phyloP scores from a whole-genome alignment of 108 stramenopile species.

The Discostella stelligeroides region DNA sequence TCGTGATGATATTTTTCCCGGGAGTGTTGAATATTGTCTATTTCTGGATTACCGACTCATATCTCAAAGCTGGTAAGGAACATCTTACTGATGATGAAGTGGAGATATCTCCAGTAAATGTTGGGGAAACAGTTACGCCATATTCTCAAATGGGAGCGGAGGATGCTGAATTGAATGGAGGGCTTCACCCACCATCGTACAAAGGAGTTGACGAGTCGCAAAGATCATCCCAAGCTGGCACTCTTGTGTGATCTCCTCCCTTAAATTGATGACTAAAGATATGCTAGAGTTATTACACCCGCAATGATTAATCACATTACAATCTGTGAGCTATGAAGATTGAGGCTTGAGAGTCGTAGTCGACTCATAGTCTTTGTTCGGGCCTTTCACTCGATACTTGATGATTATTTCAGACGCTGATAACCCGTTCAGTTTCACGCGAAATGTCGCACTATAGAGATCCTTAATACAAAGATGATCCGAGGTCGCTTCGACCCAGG shows the following conservation, averaged over 20 bases:
- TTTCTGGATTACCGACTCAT: slow-evolving; percentile 91
- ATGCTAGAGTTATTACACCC: too few relatives aligned
- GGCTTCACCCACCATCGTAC: neutral
- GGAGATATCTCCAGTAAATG: slow-evolving; percentile 35
- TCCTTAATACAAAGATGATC: slow-evolving; percentile 81
- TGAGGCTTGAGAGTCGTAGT: slow-evolving; percentile 61
- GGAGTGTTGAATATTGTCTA: slow-evolving; percentile 89
- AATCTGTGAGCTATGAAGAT: neutral
- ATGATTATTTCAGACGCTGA: slow-evolving; percentile 61
- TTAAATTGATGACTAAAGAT: too few relatives aligned
- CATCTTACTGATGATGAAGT: slow-evolving; percentile 46
- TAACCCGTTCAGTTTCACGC: slow-evolving; percentile 60
- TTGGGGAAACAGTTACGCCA: slow-evolving; percentile 47
- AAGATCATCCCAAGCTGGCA: slow-evolving; percentile 11
- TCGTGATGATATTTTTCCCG: slow-evolving; percentile 94
- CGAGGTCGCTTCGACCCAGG: slow-evolving; percentile 62
- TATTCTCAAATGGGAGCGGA: slow-evolving; percentile 39
- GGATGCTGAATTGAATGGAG: slow-evolving; percentile 35
- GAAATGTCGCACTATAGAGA: slow-evolving; percentile 64
- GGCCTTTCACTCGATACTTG: slow-evolving; percentile 72
- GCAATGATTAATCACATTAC: too few relatives aligned
- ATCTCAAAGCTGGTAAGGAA: slow-evolving; percentile 76
- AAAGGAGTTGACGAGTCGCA: slow-evolving; percentile 22
- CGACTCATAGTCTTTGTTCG: slow-evolving; percentile 72
- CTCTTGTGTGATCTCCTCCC: slow-evolving; percentile 10